A percentile compares a stretch with the other conserved stretches of the same genome.
These are phyloP conservation scores for Basipetospora chlamydospora DNA, from an alignment of 2,329 filamentous ascomycete genomes.

Conservation along the genomic window DNA sequence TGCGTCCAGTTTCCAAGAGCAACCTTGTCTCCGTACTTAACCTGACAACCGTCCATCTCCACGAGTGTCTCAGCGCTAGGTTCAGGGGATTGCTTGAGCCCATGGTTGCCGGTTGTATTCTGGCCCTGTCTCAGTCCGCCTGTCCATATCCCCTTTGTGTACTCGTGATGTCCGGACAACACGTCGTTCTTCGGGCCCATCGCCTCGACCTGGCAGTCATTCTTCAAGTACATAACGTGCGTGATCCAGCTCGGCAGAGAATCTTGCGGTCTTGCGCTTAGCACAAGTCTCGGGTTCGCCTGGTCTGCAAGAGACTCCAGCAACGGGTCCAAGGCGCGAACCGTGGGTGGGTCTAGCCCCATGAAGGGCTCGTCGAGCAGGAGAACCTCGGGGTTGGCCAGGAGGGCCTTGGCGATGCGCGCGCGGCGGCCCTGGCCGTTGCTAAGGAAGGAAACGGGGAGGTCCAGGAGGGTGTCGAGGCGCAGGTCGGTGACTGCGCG, in stretches of 20 bases:
- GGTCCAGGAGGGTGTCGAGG: slow-evolving; percentile 52
- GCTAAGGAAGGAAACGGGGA: slow-evolving; percentile 80
- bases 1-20: slow-evolving; percentile 73
- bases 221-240: slow-evolving; percentile 59
- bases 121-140: slow-evolving; percentile 30
- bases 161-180: slow-evolving; percentile 33
- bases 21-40: slow-evolving; percentile 64
- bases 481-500: slow-evolving; percentile 56
- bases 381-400: slow-evolving; percentile 65
- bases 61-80: slow-evolving; percentile 48
- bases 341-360: slow-evolving; percentile 79
- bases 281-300: slow-evolving; percentile 55
- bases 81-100: slow-evolving; percentile 21
- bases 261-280: slow-evolving; percentile 75
- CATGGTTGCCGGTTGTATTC: no score
- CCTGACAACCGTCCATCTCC: slow-evolving; percentile 73
- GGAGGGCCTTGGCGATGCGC: slow-evolving; percentile 72
- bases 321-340: slow-evolving; percentile 55
- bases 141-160: slow-evolving; percentile 28
- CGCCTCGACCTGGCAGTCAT: slow-evolving; percentile 47
- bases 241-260: slow-evolving; percentile 82
- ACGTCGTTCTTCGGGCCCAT: slow-evolving; percentile 54
- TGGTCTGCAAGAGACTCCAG: slow-evolving; percentile 52
- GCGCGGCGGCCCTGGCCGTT: slow-evolving; percentile 85
- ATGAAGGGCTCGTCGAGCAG: slow-evolving; percentile 91